phyloP scores from a whole-genome alignment of 1,284 basidiomycete genomes.

The Ustilago trichophora region DNA sequence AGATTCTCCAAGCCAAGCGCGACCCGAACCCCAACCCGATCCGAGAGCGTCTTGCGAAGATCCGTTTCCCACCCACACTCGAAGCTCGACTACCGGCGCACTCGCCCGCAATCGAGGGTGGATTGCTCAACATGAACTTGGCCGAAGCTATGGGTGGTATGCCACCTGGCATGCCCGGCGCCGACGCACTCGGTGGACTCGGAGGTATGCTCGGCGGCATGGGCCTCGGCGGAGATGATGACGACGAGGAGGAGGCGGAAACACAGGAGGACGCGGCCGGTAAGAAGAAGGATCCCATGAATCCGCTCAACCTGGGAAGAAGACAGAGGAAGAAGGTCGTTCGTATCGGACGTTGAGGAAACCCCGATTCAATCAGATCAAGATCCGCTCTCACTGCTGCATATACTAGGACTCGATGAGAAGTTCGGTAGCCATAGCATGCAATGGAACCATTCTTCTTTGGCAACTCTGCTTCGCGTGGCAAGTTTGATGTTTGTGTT shows the following conservation, averaged over 20 bases:
- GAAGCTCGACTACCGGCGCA: constrained; percentile 55
- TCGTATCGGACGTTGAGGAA: constrained; percentile 55
- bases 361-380: neutral
- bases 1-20: constrained; percentile 19
- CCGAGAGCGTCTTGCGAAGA: constrained; percentile 32
- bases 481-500: too few species aligned
- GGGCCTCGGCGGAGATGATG: constrained; percentile 60
- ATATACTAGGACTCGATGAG: too few species aligned
- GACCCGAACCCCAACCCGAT: constrained; percentile 50
- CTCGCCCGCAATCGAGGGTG: constrained; percentile 58
- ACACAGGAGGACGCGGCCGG: constrained; percentile 25
- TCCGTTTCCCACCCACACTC: constrained; percentile 40
- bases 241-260: constrained; percentile 51
- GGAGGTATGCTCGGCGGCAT: constrained; percentile 62
- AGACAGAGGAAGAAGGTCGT: constrained; percentile 62
- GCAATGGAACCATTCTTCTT: too few species aligned
- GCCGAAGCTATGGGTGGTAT: constrained; percentile 59
- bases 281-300: constrained; percentile 47
- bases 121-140: constrained; percentile 61
- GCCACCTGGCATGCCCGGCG: constrained; percentile 39
- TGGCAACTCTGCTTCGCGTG: too few species aligned
- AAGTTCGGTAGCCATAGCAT: too few species aligned
- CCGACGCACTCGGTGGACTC: constrained; percentile 53
- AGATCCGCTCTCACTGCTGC: too few species aligned
- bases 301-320: constrained; percentile 48